phyloP scores from a whole-genome alignment of 164 flowering plant genomes.

The Vitis cinerea region DNA sequence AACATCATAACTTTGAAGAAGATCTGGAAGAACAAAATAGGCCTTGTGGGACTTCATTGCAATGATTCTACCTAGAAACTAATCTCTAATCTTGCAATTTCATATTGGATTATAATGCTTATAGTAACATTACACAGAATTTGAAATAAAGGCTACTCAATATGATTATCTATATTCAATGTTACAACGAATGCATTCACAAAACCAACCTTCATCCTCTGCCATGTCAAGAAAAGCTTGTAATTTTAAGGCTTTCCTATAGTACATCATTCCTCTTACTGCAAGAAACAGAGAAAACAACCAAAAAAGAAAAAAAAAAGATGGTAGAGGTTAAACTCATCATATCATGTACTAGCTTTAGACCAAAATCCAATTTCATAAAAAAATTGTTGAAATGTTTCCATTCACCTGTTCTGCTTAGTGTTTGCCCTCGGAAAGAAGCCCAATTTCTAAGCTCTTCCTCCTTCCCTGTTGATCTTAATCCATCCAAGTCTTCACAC shows the following conservation, averaged over 20 bases:
- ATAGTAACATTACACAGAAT: too few relatives aligned
- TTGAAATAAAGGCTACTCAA: background rate
- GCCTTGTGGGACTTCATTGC: background rate
- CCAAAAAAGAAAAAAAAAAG: background rate
- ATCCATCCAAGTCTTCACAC: conserved; percentile 42
- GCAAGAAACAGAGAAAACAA: conserved; percentile 4
- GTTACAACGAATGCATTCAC: background rate
- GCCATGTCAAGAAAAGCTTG: conserved; percentile 96
- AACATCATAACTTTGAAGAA: conserved; percentile 63
- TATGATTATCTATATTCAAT: background rate
- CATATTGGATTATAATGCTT: background rate
- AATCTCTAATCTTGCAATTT: background rate
- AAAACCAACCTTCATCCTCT: conserved; percentile 59
- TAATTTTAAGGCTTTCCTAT: conserved; percentile 75
- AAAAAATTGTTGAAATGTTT: background rate
- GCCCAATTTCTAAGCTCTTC: conserved; percentile 84
- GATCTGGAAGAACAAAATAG: conserved; percentile 46
- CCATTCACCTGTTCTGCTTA: conserved; percentile 73
- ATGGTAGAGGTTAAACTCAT: background rate
- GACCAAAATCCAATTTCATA: background rate
- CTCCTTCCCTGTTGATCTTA: conserved; percentile 30
- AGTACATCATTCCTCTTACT: conserved; percentile 99
- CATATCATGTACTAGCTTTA: background rate
- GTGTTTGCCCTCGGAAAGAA: conserved; percentile 84
- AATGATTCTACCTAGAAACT: background rate